Evolutionary conservation across 1,284 basidiomycete genomes (phyloP).

Genomic region (Marasmius oreades): DNA sequence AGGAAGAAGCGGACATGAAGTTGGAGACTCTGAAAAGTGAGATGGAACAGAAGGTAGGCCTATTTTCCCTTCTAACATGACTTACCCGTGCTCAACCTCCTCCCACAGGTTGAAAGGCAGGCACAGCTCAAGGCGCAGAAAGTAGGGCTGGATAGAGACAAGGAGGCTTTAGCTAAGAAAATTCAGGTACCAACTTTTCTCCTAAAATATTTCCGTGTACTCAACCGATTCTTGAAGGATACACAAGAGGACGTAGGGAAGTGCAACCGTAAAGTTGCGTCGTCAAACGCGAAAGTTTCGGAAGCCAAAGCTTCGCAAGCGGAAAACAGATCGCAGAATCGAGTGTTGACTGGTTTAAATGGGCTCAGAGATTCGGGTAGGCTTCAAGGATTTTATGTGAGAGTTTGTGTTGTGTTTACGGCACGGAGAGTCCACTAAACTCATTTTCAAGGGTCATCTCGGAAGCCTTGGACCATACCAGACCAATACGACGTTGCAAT

Average conservation of each 20-base stretch:
- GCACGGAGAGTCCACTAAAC: slow-evolving; percentile 8
- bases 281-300: slow-evolving; percentile 75
- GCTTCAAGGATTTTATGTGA: slow-evolving; percentile 85
- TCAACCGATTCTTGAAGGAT: slow-evolving; percentile 33
- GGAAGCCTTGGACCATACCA: slow-evolving; percentile 90
- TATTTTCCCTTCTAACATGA: background rate
- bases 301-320: slow-evolving; percentile 89
- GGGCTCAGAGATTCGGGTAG: slow-evolving; percentile 77
- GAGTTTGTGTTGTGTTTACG: slow-evolving; percentile 26
- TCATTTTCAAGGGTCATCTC: slow-evolving; percentile 76
- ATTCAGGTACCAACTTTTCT: slow-evolving; percentile 43
- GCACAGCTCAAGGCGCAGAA: slow-evolving; percentile 52
- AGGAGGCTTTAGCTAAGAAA: slow-evolving; percentile 49
- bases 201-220: too few species aligned
- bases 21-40: slow-evolving; percentile 64
- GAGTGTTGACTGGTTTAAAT: slow-evolving; percentile 81
- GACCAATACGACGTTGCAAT: slow-evolving; percentile 97
- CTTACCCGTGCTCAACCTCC: slow-evolving; percentile 12
- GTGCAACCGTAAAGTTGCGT: slow-evolving; percentile 60
- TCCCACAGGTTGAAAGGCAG: slow-evolving; percentile 52
- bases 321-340: slow-evolving; percentile 81
- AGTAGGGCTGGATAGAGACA: slow-evolving; percentile 46
- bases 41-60: slow-evolving; percentile 62
- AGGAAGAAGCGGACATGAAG: slow-evolving; percentile 66
- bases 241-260: slow-evolving; percentile 52